Evolutionary conservation across 768 basidiomycete genomes (phyloP).

Genomic region (Auriscalpium orientale): DNA sequence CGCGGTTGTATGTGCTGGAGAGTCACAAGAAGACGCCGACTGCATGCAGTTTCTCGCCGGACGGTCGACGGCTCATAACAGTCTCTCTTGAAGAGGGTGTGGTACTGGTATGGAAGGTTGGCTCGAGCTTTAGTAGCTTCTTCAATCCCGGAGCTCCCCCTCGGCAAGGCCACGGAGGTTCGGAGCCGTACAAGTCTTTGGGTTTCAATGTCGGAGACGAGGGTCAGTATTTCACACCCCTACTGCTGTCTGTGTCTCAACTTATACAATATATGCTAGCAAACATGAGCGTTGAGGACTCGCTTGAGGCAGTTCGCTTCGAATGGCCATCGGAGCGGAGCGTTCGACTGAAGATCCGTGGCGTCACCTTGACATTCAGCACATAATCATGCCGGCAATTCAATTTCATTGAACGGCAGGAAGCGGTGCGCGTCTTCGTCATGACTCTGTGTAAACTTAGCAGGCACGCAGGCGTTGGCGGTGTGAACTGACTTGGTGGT

Average conservation of each 20-base stretch:
- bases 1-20: conserved; percentile 89
- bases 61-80: conserved; percentile 84
- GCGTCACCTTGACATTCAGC: conserved; percentile 80
- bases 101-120: conserved; percentile 94
- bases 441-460: too few relatives aligned
- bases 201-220: conserved; percentile 80
- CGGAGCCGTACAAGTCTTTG: conserved; percentile 82
- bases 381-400: conserved; percentile 34
- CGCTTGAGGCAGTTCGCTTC: conserved; percentile 65
- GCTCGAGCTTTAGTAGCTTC: conserved; percentile 80
- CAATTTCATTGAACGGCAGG: too few relatives aligned
- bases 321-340: conserved; percentile 83
- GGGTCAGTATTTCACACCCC: conserved; percentile 38
- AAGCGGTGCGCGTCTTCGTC: too few relatives aligned
- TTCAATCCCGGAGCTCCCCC: conserved; percentile 90
- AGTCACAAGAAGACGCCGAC: conserved; percentile 77
- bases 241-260: background rate
- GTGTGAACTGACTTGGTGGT: too few relatives aligned
- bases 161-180: conserved; percentile 75
- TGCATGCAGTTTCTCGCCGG: conserved; percentile 88
- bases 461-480: too few relatives aligned
- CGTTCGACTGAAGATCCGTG: conserved; percentile 75
- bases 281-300: conserved; percentile 51
- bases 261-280: conserved; percentile 25
- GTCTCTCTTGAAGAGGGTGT: conserved; percentile 78